Evolutionary conservation across 108 stramenopile genomes (phyloP), one percentile per base, ranked within the genome.

Genomic region (Skeletonema tropicum): DNA sequence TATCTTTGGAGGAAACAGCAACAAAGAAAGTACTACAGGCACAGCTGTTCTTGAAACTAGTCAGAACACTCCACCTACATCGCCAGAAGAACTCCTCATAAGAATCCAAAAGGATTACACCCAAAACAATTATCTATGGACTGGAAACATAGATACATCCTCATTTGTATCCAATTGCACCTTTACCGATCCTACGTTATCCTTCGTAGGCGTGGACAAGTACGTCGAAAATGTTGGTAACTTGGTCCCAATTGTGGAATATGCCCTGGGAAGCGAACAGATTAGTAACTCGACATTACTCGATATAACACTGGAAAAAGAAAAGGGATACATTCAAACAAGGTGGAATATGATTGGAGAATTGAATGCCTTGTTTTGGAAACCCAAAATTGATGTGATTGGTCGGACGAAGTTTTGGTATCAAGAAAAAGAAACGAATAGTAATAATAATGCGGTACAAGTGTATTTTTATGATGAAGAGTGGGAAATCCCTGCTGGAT

Each of bases 331-430:
- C 59, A 68, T 94, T 38, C 67, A 94, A 73, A 91, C 86, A 23
- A 73, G 90, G 60, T 94, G 93, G 93, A 94, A 91, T 45, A 94
- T 94, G 90, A 79, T 94, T 10, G 93, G 93, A 13, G 83, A 87
- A 46, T 73, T 94, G 45, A 85, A 79, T 45, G 61, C 36, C 12
- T 57, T 87, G 25, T 83, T 83, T n/a, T 94, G 93, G 93, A 90
- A 83, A 66, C 93, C 93, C 15, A 87, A 74, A 66, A 85, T 94
- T 64, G 88, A 94, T 85, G 92, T 93, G 29, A 88, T 93, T 64
- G 87, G 92, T 19, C 60, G 84, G 17, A 93, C 92, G 7, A 91
- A 90, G 70, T 93, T 93, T 75, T 93, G 92, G 92, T 93, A 85
- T 57, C 33, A 35, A 4, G 3, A 35, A 35, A 70, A 12, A 59